Evolutionary conservation across 2,329 filamentous ascomycete species (phyloP), one percentile per base, ranked within the genome.

Genomic region (Exophiala sideris): DNA sequence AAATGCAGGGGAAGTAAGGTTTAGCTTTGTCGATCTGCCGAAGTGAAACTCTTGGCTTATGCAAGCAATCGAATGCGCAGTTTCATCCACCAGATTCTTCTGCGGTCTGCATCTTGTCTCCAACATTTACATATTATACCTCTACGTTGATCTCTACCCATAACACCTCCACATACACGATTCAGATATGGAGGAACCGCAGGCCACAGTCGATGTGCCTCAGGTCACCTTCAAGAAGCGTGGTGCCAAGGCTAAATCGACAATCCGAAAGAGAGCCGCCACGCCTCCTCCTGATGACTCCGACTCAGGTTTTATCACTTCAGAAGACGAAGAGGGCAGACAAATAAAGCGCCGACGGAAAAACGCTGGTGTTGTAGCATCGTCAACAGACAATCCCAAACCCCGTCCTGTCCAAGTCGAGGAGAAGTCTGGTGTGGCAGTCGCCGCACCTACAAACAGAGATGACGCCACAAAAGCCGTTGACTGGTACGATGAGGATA

Each of bases 401-500:
- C 57, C 67, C 10, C 68, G 68, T 8, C 67, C 66, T 6, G 76
- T 81, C 24, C 69, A 78, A 20, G 72, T 57, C 73, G 81, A 55
- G 79, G 82, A 44, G 72, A 80, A 59, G 82, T 81, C 71, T 71
- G 78, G 48, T 81, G 85, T 53, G 80, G 89, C 69, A 78, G 85
- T 61, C 79, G 75, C 53, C 71, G 83, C 20, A 77, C 79, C 60
- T 83, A 90, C 63, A 77, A 83, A 63, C 59, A 82, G 81, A 64
- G 92, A 92, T 69, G 91, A 96, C 68, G 92, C 94, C 16, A 97
- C 92, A 1, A 96, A 95, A 66, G 81, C 85, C 40, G 87, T 82
- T 52, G 89, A 95, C 69, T 96, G 91, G 91, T 94, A 87, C 71
- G 91, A 95, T 57, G 88, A 92, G 56, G 78, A 77, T 20, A 72